A percentile compares a stretch with the other conserved stretches of the same genome.
These are phyloP conservation scores for Sphaerulina vaccinii DNA, from an alignment of 2,329 filamentous ascomycete species.

Conservation along the genomic window DNA sequence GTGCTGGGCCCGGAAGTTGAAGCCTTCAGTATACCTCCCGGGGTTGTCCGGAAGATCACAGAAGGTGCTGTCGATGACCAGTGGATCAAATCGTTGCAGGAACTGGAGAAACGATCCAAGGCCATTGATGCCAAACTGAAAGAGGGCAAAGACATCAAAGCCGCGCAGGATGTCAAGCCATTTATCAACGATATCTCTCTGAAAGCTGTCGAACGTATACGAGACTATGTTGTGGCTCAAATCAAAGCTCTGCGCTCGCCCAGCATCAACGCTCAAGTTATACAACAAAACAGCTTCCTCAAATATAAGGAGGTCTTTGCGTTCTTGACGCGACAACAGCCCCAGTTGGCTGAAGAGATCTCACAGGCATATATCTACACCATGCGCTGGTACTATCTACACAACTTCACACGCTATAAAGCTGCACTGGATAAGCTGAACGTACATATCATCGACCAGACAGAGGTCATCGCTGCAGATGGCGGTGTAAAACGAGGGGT, in stretches of 20 bases:
- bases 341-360: conserved; percentile 83
- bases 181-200: conserved; percentile 79
- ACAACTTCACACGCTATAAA: conserved; percentile 85
- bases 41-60: conserved; percentile 77
- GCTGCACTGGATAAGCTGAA: conserved; percentile 81
- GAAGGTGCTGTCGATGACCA: conserved; percentile 87
- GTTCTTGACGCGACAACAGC: conserved; percentile 80
- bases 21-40: conserved; percentile 83
- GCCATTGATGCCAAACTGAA: conserved; percentile 67
- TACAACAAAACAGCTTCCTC: conserved; percentile 89
- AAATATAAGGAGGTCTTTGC: conserved; percentile 83
- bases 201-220: conserved; percentile 89
- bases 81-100: conserved; percentile 79
- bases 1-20: conserved; percentile 85
- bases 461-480: conserved; percentile 72
- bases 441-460: conserved; percentile 76
- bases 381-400: conserved; percentile 97
- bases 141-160: conserved; percentile 65
- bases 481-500: conserved; percentile 45
- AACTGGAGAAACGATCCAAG: conserved; percentile 75
- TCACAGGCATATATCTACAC: conserved; percentile 94
- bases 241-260: conserved; percentile 92
- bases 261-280: conserved; percentile 94
- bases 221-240: conserved; percentile 90
- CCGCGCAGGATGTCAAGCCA: conserved; percentile 78